phyloP scores from a whole-genome alignment of 2,329 filamentous ascomycete genomes.

The Fusarium sp. region DNA sequence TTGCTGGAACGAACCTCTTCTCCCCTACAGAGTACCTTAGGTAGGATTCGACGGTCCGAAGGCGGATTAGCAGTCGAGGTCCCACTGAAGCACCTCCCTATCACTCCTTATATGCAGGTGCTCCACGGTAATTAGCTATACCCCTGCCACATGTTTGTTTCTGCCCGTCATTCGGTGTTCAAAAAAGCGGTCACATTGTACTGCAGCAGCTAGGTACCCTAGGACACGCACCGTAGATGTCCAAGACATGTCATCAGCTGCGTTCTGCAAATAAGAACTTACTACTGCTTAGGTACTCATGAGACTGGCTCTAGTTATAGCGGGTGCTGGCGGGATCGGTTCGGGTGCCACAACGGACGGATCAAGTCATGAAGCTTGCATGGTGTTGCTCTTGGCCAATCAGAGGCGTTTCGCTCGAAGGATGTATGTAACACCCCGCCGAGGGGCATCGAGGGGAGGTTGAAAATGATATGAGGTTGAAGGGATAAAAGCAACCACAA shows the following conservation, averaged over 20 bases:
- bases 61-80: neutral
- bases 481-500: neutral
- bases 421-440: constrained; percentile 27
- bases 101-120: constrained; percentile 22
- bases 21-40: too few relatives aligned
- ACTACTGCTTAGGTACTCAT: neutral
- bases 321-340: constrained; percentile 18
- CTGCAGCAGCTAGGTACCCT: constrained; percentile 1
- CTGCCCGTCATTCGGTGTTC: neutral
- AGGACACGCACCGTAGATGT: neutral
- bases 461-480: constrained; percentile 23
- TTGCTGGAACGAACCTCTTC: neutral
- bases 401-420: constrained; percentile 4
- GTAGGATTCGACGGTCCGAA: neutral
- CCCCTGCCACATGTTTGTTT: constrained; percentile 19
- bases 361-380: constrained; percentile 27
- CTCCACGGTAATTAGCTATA: constrained; percentile 1
- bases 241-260: neutral
- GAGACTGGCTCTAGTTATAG: neutral
- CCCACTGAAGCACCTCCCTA: constrained; percentile 15
- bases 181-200: constrained; percentile 23
- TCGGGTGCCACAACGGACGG: constrained; percentile 13
- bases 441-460: constrained; percentile 31
- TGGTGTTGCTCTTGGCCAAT: constrained; percentile 11
- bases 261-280: neutral